Evolutionary conservation across 1,284 basidiomycete genomes (phyloP).

Genomic region (Boletus semigastroideus): DNA sequence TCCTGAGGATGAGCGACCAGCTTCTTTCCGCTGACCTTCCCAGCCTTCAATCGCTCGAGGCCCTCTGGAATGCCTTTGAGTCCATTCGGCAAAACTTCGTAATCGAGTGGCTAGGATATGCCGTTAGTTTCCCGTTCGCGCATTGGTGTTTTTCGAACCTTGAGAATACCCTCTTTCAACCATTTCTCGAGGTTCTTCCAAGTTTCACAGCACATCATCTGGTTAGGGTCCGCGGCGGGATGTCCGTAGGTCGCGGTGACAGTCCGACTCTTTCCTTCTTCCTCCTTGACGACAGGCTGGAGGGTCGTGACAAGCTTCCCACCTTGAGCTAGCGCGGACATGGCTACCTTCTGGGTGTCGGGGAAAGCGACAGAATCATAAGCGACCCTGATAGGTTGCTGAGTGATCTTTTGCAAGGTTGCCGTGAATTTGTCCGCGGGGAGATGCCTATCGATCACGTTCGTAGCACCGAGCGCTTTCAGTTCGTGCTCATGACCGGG

Average conservation of each 20-base stretch:
- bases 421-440: constrained; percentile 24
- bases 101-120: constrained; percentile 35
- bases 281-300: constrained; percentile 21
- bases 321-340: constrained; percentile 25
- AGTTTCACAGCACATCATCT: constrained; percentile 22
- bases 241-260: constrained; percentile 28
- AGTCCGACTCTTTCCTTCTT: constrained; percentile 26
- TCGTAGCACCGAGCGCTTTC: constrained; percentile 52
- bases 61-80: constrained; percentile 45
- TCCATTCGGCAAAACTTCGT: constrained; percentile 47
- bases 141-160: constrained; percentile 25
- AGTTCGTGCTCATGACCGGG: constrained; percentile 42
- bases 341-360: constrained; percentile 32
- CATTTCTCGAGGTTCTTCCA: constrained; percentile 34
- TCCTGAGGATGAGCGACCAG: constrained; percentile 50
- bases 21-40: constrained; percentile 49
- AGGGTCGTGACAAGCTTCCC: constrained; percentile 30
- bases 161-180: constrained; percentile 37
- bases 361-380: constrained; percentile 40
- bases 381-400: constrained; percentile 35
- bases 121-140: background rate
- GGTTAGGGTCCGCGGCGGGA: constrained; percentile 24
- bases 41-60: constrained; percentile 39
- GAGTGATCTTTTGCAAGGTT: constrained; percentile 32
- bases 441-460: constrained; percentile 48